Evolutionary conservation across 2,329 filamentous ascomycete genomes (phyloP).

Genomic region (Cladosporium velox): DNA sequence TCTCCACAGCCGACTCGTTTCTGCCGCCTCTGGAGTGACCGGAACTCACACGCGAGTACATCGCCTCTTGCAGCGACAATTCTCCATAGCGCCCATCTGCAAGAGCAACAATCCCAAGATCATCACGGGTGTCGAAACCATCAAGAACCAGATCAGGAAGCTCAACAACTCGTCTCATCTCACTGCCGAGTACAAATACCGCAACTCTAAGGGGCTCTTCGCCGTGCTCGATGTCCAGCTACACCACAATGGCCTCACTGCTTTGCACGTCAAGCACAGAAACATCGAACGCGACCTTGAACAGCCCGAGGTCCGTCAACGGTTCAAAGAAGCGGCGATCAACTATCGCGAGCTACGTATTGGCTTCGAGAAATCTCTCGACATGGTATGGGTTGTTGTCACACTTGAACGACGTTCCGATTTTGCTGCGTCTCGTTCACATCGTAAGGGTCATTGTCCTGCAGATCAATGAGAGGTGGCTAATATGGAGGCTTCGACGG

Average conservation of each 20-base stretch:
- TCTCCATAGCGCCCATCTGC: neutral
- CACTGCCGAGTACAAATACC: neutral
- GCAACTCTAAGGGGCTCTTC: neutral
- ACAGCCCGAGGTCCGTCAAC: neutral
- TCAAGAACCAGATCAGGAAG: too few species aligned
- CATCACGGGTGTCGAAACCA: too few species aligned
- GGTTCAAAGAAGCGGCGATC: neutral
- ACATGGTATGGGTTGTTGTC: too few species aligned
- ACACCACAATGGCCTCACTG: neutral
- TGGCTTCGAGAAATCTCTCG: too few species aligned
- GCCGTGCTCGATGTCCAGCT: neutral
- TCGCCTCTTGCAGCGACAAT: neutral
- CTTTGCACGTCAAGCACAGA: neutral
- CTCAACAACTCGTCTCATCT: neutral
- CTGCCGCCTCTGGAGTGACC: neutral
- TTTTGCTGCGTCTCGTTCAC: neutral
- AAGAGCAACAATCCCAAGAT: neutral
- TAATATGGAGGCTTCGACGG: too few species aligned
- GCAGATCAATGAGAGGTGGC: too few species aligned
- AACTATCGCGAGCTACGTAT: neutral
- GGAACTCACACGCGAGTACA: neutral
- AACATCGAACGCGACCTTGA: neutral
- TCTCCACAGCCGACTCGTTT: neutral
- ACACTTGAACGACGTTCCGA: neutral
- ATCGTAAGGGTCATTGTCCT: neutral